These are phyloP conservation scores for Penicillium sp. DNA, from an alignment of 2,329 filamentous ascomycete species.

Conservation along the genomic window DNA sequence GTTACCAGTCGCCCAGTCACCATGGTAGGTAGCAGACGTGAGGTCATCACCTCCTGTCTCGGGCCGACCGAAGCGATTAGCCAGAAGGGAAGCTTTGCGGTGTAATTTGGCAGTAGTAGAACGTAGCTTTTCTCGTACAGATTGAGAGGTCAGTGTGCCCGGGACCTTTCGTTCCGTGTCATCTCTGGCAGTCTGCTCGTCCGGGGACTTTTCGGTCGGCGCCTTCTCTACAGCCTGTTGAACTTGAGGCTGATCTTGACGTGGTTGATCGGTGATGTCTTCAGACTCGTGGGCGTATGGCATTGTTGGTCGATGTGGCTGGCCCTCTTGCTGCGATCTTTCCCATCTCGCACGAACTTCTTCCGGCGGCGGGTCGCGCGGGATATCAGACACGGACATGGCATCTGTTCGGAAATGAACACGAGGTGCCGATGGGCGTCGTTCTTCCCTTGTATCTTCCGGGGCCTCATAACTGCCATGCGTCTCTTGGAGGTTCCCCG, in stretches of 20 bases:
- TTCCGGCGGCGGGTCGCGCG: slow-evolving; percentile 5
- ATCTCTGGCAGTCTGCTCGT: background rate
- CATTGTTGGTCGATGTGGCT: slow-evolving; percentile 15
- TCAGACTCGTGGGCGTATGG: slow-evolving; percentile 24
- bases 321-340: slow-evolving; percentile 4
- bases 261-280: slow-evolving; percentile 27
- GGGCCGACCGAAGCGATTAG: slow-evolving; percentile 23
- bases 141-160: background rate
- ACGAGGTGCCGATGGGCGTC: background rate
- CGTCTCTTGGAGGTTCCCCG: background rate
- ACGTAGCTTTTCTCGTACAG: slow-evolving; percentile 1
- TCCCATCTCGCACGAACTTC: slow-evolving; percentile 12
- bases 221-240: background rate
- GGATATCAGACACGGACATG: background rate
- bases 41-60: slow-evolving; percentile 26
- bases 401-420: slow-evolving; percentile 19
- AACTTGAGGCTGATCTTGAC: background rate
- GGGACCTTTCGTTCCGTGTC: background rate
- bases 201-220: slow-evolving; percentile 3
- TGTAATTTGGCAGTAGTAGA: slow-evolving; percentile 3
- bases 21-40: slow-evolving; percentile 21
- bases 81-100: slow-evolving; percentile 14
- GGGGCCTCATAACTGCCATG: background rate
- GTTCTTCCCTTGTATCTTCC: background rate
- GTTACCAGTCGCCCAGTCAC: slow-evolving; percentile 27